Percentiles rank a stretch among this genome's conserved stretches.
Evolutionary conservation across 768 basidiomycete genomes (phyloP).

Genomic region (Suillus paluster): DNA sequence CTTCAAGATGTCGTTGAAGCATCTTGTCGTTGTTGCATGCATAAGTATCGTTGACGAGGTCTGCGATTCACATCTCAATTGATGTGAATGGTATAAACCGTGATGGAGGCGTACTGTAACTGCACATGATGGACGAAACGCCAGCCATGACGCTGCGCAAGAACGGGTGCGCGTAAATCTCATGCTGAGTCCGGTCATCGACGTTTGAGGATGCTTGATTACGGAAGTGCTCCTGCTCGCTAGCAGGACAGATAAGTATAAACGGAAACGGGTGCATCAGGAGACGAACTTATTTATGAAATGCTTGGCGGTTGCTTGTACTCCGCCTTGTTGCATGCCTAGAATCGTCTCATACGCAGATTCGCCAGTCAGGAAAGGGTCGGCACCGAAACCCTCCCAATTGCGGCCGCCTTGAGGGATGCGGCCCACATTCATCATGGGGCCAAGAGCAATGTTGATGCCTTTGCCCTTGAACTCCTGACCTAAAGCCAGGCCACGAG

Average conservation of each 20-base stretch:
- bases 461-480: slow-evolving; percentile 75
- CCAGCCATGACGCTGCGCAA: slow-evolving; percentile 75
- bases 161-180: slow-evolving; percentile 75
- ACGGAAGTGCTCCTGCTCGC: slow-evolving; percentile 72
- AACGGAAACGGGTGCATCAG: not conserved
- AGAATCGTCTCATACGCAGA: slow-evolving; percentile 75
- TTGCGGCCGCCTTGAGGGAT: slow-evolving; percentile 76
- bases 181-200: slow-evolving; percentile 80
- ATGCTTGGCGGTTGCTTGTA: slow-evolving; percentile 84
- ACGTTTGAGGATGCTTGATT: slow-evolving; percentile 64
- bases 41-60: slow-evolving; percentile 69
- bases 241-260: slow-evolving; percentile 35
- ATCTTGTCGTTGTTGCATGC: slow-evolving; percentile 77
- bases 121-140: slow-evolving; percentile 76
- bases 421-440: slow-evolving; percentile 84
- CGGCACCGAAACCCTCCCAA: slow-evolving; percentile 89
- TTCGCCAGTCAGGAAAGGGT: slow-evolving; percentile 81
- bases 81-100: slow-evolving; percentile 1
- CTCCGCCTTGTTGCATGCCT: slow-evolving; percentile 74
- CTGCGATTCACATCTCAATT: slow-evolving; percentile 35
- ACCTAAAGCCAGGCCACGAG: slow-evolving; percentile 64
- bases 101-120: slow-evolving; percentile 55
- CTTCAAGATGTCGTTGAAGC: slow-evolving; percentile 77
- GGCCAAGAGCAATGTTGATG: slow-evolving; percentile 47
- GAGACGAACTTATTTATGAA: slow-evolving; percentile 60